Evolutionary conservation across 169 alveolate genomes (phyloP), one percentile per base, ranked within the genome.

Genomic region (Babesia gibsoni): DNA sequence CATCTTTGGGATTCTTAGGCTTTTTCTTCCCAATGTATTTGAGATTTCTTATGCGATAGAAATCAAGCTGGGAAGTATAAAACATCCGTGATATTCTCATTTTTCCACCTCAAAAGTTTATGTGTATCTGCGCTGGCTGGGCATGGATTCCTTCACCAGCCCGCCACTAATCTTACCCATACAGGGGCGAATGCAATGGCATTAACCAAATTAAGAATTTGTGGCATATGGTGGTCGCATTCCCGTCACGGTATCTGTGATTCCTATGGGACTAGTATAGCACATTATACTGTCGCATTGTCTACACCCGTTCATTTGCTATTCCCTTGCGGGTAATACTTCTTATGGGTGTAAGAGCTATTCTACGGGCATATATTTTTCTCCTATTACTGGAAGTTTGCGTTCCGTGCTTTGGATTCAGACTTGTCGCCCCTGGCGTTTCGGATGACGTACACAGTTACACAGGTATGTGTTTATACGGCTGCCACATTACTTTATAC

Each of bases 21-120:
- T 41, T 50, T 18, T 12, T 20, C 35, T 61, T 49, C 10, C 16
- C 32, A 23, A 49, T 49, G 27, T 29, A 30, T 8, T 20, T 23
- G 36, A 61, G 39, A 37, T 61, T 61, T 20, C 72, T 61, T 18
- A 5, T 10, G 43, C 72, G 58, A 32, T 61, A 61, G 25, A 61
- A 0, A 18, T 18, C 7, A 7, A 61, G 32, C 27, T 61, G 72
- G 3, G 72, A 45, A 16, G 20, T 25, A 4, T 45, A 37, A 14
- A 8, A 12, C 9, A 36, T 32, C 20, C 29, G 42, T 45, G 45
- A 29, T 25, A 20, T 4, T 12, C 25, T 8, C 72, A 61, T 61
- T 18, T 45, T 35, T 4, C 1, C 22, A 32, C 23, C n/a, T 1
- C 29, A 6, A 12, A 22, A 23, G 1, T 39, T 20, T 52, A 20